phyloP scores from a whole-genome alignment of 768 basidiomycete genomes.

The Phaffia australis region DNA sequence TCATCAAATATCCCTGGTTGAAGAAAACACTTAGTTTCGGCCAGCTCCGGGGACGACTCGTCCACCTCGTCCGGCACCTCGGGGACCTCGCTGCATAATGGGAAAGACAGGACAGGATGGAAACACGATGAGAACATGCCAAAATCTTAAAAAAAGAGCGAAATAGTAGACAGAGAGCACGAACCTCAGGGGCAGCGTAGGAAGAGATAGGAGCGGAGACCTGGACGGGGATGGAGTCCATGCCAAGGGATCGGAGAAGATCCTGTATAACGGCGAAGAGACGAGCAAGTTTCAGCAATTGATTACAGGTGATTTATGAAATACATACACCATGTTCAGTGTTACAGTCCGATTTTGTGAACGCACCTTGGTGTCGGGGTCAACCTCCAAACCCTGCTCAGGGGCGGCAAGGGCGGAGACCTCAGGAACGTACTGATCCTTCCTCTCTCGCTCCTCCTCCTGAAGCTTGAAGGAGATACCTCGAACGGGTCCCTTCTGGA shows the following conservation, averaged over 20 bases:
- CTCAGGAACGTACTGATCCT: slow-evolving; percentile 95
- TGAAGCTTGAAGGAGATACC: slow-evolving; percentile 99
- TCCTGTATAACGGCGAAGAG: slow-evolving; percentile 44
- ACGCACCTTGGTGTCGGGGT: slow-evolving; percentile 83
- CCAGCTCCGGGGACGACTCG: slow-evolving; percentile 26
- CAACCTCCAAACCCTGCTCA: slow-evolving; percentile 55
- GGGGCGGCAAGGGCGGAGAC: slow-evolving; percentile 74
- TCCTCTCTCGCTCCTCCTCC: slow-evolving; percentile 97
- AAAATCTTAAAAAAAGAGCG: neutral
- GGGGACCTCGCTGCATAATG: slow-evolving; percentile 19
- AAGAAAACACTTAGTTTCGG: slow-evolving; percentile 6
- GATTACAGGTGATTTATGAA: neutral
- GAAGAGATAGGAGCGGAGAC: slow-evolving; percentile 38
- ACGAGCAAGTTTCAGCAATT: neutral
- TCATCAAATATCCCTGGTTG: too few species aligned
- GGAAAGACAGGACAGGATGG: neutral
- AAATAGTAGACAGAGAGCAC: neutral
- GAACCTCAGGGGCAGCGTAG: slow-evolving; percentile 25
- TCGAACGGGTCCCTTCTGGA: slow-evolving; percentile 93
- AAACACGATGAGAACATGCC: neutral
- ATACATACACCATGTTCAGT: neutral
- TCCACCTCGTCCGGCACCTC: slow-evolving; percentile 26
- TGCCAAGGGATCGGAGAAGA: slow-evolving; percentile 82
- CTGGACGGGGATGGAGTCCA: slow-evolving; percentile 74
- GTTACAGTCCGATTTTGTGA: neutral